These are phyloP conservation scores for Calonectria ilicicola DNA, from an alignment of 2,329 filamentous ascomycete genomes.

Conservation along the genomic window DNA sequence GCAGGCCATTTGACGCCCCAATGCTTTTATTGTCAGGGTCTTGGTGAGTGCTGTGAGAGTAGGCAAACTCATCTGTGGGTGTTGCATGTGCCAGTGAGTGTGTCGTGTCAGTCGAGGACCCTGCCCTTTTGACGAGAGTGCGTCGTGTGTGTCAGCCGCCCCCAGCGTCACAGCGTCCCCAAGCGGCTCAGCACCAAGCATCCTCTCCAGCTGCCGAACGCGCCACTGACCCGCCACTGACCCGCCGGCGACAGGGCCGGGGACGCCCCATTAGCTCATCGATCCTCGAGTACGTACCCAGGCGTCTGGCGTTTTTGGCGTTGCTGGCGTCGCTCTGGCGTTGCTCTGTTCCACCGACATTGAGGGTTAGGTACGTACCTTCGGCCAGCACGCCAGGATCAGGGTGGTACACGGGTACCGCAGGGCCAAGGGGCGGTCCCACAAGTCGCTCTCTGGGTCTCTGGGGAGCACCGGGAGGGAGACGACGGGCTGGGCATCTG, in stretches of 20 bases:
- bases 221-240: constrained; percentile 43
- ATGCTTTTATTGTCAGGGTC: background rate
- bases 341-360: constrained; percentile 8
- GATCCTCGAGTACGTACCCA: constrained; percentile 34
- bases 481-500: constrained; percentile 30
- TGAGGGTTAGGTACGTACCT: constrained; percentile 10
- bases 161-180: constrained; percentile 15
- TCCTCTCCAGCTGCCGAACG: constrained; percentile 39
- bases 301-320: constrained; percentile 14
- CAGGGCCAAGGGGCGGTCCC: constrained; percentile 23
- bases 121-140: background rate
- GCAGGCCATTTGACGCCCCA: background rate
- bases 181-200: constrained; percentile 35
- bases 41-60: background rate
- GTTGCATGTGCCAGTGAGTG: constrained; percentile 19
- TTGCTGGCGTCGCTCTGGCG: constrained; percentile 9
- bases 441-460: constrained; percentile 31
- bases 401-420: constrained; percentile 23
- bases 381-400: constrained; percentile 15
- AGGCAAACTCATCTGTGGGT: background rate
- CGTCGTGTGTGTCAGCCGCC: constrained; percentile 30
- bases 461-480: constrained; percentile 31
- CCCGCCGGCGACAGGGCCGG: constrained; percentile 29
- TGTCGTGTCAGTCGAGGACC: constrained; percentile 13
- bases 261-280: constrained; percentile 41